Evolutionary conservation across 768 basidiomycete genomes (phyloP), one percentile per base, ranked within the genome.

Genomic region (Chalciporus piperatus): DNA sequence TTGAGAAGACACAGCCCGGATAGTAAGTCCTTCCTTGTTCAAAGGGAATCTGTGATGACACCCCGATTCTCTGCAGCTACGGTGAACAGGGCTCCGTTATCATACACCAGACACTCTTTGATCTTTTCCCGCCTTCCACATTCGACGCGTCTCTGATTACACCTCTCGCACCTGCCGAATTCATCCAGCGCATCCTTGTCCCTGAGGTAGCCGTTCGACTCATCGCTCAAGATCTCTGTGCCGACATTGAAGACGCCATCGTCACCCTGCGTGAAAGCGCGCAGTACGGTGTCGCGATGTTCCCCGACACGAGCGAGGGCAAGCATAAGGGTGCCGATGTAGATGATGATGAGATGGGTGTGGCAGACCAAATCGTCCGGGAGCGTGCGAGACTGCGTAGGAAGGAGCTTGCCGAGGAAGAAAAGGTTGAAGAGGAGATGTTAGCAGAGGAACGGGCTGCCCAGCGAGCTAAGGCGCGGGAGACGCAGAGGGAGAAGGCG

Each of bases 241-340:
- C 85, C 11, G 60, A 68, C 38, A 75, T 74, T 3, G 67, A 74
- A 4, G 60, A 67, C 0, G 91, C 89, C 0, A 60, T 87, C 11
- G 61, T 69, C 19, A 81, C 89, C 6, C 67, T 94, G 44, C 77
- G 82, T 25, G 85, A 89, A 41, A 95, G 92, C 52, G 78, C 86
- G 1, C 80, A 80, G 32, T 97, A 92, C 63, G 94, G 94, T 0
- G 84, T 85, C 8, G 84, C 86, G 6, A 88, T 89, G 84, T 95
- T 92, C 65, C 89, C 90, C 0, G 76, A 73, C 27, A 71, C 75
- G 10, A 57, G 65, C 40, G 63, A 61, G 22, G 55, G 49, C 41
- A 61, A 59, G 38, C 60, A 50, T 16, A 54, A 59, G 5, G 76
- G 70, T 3, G 75, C 71, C 3, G 75, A 72, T 32, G 66, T 60